Evolutionary conservation across 1,284 basidiomycete genomes (phyloP).

Genomic region (Trametes pubescens): DNA sequence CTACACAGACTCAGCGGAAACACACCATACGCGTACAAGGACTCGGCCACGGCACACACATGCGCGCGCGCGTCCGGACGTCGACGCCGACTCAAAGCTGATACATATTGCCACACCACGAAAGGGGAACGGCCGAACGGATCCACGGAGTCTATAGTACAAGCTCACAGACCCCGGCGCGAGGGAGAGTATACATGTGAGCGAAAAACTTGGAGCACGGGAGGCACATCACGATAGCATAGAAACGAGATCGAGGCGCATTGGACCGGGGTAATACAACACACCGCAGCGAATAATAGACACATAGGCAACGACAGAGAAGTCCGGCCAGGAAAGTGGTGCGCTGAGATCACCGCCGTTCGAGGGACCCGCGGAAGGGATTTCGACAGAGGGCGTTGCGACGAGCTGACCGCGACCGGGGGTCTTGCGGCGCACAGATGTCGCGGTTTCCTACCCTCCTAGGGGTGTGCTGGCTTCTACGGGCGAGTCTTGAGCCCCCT

Average conservation of each 20-base stretch:
- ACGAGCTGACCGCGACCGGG: not conserved
- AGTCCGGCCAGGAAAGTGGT: not conserved
- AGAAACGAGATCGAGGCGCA: slow-evolving; percentile 6
- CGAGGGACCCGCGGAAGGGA: not conserved
- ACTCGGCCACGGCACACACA: too few relatives aligned
- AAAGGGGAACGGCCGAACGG: not conserved
- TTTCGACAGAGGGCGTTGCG: not conserved
- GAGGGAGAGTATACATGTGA: not conserved
- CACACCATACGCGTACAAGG: too few relatives aligned
- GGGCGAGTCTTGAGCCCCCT: too few relatives aligned
- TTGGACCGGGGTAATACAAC: not conserved
- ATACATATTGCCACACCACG: not conserved
- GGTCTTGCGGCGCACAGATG: not conserved
- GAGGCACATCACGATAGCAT: slow-evolving; percentile 21
- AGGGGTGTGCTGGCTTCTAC: not conserved
- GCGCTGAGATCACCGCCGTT: not conserved
- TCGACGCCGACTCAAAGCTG: not conserved
- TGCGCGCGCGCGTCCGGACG: too few relatives aligned
- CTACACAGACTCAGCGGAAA: too few relatives aligned
- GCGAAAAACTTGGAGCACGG: not conserved
- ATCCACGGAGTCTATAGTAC: not conserved
- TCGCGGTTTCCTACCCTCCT: not conserved
- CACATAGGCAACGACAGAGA: not conserved
- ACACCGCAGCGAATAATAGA: slow-evolving; percentile 1
- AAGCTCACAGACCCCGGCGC: not conserved